Evolutionary conservation across 1,139 yeast genomes (phyloP).

Genomic region (Protomyces gravidus): DNA sequence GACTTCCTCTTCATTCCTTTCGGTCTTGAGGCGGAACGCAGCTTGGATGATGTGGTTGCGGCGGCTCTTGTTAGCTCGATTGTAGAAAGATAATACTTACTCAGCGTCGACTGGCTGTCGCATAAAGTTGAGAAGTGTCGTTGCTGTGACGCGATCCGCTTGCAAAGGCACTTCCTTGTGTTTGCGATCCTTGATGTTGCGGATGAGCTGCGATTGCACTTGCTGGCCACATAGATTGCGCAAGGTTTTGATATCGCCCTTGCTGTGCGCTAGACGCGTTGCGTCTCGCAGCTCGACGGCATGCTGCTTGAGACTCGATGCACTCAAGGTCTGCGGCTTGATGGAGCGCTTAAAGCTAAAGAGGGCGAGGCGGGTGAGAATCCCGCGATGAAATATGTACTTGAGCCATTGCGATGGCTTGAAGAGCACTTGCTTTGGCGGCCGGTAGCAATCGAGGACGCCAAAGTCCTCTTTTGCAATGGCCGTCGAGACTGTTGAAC

Average conservation of each 20-base stretch:
- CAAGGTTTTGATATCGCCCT: not conserved
- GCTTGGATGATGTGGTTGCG: slow-evolving; percentile 8
- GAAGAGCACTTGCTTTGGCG: not conserved
- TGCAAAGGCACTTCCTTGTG: not conserved
- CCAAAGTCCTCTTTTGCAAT: not conserved
- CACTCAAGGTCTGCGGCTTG: not conserved
- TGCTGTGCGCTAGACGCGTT: not conserved
- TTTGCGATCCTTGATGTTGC: slow-evolving; percentile 6
- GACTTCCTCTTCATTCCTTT: slow-evolving; percentile 1
- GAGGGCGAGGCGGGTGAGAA: not conserved
- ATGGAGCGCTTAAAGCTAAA: slow-evolving; percentile 2
- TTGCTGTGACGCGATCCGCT: not conserved
- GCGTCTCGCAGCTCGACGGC: slow-evolving; percentile 1
- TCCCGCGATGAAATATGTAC: not conserved
- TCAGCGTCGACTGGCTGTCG: slow-evolving; percentile 10
- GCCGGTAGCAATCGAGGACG: not conserved
- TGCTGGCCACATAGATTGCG: slow-evolving; percentile 12
- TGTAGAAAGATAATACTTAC: not conserved
- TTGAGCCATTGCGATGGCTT: not conserved
- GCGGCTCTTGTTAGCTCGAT: not conserved
- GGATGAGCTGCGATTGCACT: slow-evolving; percentile 12
- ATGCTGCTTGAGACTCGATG: not conserved
- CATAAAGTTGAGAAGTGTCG: slow-evolving; percentile 4
- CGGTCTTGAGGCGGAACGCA: not conserved
- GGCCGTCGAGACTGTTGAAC: not conserved